These are phyloP conservation scores for Sarocladium brachiariae DNA, from an alignment of 2,329 filamentous ascomycete genomes.

Conservation along the genomic window DNA sequence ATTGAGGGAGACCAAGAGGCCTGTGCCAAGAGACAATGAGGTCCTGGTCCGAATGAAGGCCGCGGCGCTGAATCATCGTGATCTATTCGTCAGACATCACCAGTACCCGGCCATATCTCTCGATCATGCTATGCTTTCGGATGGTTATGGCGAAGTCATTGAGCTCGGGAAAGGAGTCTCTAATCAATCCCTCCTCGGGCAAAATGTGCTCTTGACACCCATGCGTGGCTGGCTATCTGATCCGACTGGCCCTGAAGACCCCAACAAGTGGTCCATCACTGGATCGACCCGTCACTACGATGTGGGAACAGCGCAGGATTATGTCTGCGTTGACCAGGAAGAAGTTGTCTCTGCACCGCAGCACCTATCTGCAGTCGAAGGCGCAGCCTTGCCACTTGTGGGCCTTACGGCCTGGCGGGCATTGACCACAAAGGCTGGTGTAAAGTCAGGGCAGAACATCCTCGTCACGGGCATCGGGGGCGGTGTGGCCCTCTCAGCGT, in stretches of 20 bases:
- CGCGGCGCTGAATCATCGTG: slow-evolving; percentile 85
- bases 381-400: slow-evolving; percentile 75
- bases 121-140: slow-evolving; percentile 68
- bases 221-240: slow-evolving; percentile 68
- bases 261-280: slow-evolving; percentile 49
- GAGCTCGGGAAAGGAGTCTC: slow-evolving; percentile 46
- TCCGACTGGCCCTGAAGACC: slow-evolving; percentile 66
- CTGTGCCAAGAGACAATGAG: slow-evolving; percentile 57
- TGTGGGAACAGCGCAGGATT: slow-evolving; percentile 68
- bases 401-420: slow-evolving; percentile 87
- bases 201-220: slow-evolving; percentile 72
- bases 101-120: slow-evolving; percentile 84
- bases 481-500: slow-evolving; percentile 75
- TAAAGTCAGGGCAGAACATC: slow-evolving; percentile 58
- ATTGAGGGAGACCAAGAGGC: slow-evolving; percentile 46
- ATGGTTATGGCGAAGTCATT: slow-evolving; percentile 71
- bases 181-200: slow-evolving; percentile 39
- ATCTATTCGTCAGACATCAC: slow-evolving; percentile 87
- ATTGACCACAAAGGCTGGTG: slow-evolving; percentile 64
- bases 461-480: slow-evolving; percentile 88
- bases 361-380: slow-evolving; percentile 66
- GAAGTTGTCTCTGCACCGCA: slow-evolving; percentile 71
- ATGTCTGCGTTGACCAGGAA: slow-evolving; percentile 56
- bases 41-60: slow-evolving; percentile 70
- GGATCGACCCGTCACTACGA: slow-evolving; percentile 58